These are phyloP conservation scores for Xylariales sp. DNA, from an alignment of 2,329 filamentous ascomycete genomes.

Conservation along the genomic window DNA sequence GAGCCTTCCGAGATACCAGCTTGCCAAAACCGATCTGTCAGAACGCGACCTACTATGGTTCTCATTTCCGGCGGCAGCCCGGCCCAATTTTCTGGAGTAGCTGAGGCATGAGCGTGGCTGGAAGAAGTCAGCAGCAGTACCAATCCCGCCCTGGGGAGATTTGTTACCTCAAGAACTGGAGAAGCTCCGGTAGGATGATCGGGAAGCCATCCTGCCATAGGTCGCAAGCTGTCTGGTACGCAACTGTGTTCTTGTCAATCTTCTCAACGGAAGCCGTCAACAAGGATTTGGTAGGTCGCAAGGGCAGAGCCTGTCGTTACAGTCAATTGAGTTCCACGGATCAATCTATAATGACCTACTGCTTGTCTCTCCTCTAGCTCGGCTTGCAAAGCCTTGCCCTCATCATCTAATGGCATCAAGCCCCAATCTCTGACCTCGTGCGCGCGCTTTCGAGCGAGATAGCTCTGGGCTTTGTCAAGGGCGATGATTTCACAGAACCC, in stretches of 20 bases:
- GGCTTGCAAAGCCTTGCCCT: slow-evolving; percentile 73
- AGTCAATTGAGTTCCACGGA: background rate
- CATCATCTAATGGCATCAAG: slow-evolving; percentile 66
- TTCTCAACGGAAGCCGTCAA: slow-evolving; percentile 91
- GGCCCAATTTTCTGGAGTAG: slow-evolving; percentile 81
- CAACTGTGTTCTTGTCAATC: slow-evolving; percentile 65
- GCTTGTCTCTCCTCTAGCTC: slow-evolving; percentile 73
- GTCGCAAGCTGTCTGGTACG: slow-evolving; percentile 69
- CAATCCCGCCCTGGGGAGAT: no score
- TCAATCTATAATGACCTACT: slow-evolving; percentile 9
- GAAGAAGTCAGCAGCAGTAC: background rate
- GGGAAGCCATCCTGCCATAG: slow-evolving; percentile 86
- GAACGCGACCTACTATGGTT: slow-evolving; percentile 70
- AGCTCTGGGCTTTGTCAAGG: slow-evolving; percentile 74
- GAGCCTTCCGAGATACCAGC: slow-evolving; percentile 93
- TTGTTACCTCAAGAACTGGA: slow-evolving; percentile 76
- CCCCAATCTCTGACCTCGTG: slow-evolving; percentile 81
- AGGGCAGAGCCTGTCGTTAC: slow-evolving; percentile 50
- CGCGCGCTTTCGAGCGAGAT: slow-evolving; percentile 68
- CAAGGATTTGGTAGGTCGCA: slow-evolving; percentile 86
- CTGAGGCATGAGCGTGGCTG: slow-evolving; percentile 85
- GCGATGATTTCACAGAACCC: slow-evolving; percentile 77
- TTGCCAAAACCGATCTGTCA: slow-evolving; percentile 98
- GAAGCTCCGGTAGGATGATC: slow-evolving; percentile 75
- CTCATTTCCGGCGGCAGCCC: slow-evolving; percentile 72